Base-by-base conservation (phyloP, 2,329 filamentous ascomycete genomes). In the Chrysosporium keratinophilum region DNA sequence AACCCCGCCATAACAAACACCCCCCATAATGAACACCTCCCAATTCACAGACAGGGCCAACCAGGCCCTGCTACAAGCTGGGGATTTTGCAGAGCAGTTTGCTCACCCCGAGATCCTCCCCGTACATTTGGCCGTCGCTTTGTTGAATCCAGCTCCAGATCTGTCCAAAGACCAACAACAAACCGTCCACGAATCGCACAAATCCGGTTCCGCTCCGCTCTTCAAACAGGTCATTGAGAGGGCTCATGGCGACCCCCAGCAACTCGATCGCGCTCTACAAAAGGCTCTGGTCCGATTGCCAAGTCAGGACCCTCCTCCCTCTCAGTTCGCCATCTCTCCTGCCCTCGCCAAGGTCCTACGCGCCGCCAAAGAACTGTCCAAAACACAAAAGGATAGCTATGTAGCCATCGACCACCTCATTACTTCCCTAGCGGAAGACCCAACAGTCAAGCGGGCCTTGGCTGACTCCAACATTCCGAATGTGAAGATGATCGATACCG, bases 331-430 rank as follows among this genome's bases (percentile, higher is more conserved):
- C 52, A 82, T 95, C 63, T 84, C 90, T 10, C 88, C 89, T 0
- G 77, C 82, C 7, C 90, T 97, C 71, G 82, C 84, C 58, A 87
- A 85, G 62, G 80, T 96, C 54, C 77, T 98, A 50, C 81, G 89
- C 61, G 82, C 87, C 61, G 89, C 93, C 1, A 83, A 87, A 68
- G 89, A 97, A 33, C 72, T 98, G 52, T 91, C 94, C 63, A 95
- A 94, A 74, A 89, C 90, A n/a, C 93, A 98, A 65, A 97, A 96
- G 64, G 93, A 98, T 68, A 88, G 83, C 60, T 98, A 83, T 70
- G 87, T 98, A 59, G 93, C 91, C 40, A 84, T 97, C 56, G 93
- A 97, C 70, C 93, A 98, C 68, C 78, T 98, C 50, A 96, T 98
- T 65, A 83, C 84, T 58, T 83, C 87, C 1, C 76, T 96, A 19